Conservation (phyloP, 164 flowering plant species). For the Litsea cubeba region DNA sequence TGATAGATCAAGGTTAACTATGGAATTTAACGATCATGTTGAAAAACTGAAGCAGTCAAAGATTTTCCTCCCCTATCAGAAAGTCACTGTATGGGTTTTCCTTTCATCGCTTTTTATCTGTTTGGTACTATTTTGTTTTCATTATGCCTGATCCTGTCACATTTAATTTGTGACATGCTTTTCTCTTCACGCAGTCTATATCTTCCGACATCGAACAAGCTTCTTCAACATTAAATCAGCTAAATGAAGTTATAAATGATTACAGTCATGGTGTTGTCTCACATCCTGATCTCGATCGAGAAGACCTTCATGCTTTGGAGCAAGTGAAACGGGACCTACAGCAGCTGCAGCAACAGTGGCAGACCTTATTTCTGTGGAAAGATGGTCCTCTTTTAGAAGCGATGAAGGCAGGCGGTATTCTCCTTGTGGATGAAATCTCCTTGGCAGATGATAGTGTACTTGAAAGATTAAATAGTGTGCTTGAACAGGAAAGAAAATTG, state of each 20-base stretch:
- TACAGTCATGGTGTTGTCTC: constrained; percentile 32
- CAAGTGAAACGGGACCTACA: constrained; percentile 28
- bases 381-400: constrained; percentile 97
- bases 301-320: constrained; percentile 46
- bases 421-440: constrained; percentile 94
- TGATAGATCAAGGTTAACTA: constrained; percentile 56
- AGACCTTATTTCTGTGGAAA: constrained; percentile 79
- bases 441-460: constrained; percentile 99
- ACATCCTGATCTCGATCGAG: constrained; percentile 22
- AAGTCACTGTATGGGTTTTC: constrained; percentile 38
- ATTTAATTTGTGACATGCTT: not conserved
- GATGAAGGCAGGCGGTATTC: constrained; percentile 77
- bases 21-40: constrained; percentile 39
- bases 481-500: constrained; percentile 88
- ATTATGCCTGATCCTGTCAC: too few species aligned
- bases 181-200: constrained; percentile 39
- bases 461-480: constrained; percentile 91
- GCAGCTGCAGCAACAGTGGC: constrained; percentile 64
- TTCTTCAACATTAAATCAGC: constrained; percentile 39
- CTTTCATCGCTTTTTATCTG: not conserved
- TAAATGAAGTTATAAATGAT: constrained; percentile 29
- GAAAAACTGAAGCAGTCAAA: constrained; percentile 43
- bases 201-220: constrained; percentile 70
- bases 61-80: constrained; percentile 33
- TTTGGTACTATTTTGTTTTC: not conserved